Base-by-base conservation (phyloP, 2,329 filamentous ascomycete species). In the Diaporthe nobilis region DNA sequence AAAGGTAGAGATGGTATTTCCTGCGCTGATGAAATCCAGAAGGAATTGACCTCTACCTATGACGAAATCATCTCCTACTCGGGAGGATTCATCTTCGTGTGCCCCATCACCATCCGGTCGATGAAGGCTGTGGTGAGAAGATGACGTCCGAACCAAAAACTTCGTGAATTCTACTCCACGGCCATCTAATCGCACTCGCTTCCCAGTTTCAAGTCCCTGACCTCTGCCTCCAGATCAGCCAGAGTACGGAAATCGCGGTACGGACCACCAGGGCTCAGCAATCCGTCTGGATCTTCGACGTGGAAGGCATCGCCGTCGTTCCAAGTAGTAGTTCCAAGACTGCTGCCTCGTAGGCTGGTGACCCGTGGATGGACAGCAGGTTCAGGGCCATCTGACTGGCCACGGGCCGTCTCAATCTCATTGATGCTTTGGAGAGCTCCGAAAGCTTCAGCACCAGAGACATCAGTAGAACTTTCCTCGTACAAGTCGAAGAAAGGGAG, bases 401-500 rank as follows among this genome's bases (percentile, higher is more conserved):
- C 78, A 15, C 73, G 73, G 37, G 68, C 47, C 42, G 70, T 53
- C n/a, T 80, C 77, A n/a, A 79, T 77, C 65, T 77, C 60, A 34
- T 78, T 77, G 47, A 80, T 58, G 58, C 78, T 80, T 61, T 76
- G 71, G 10, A 80, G 58, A 6, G 20, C 55, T 1, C 22, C 75
- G 53, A 79, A 81, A 20, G 31, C 44, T 25, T 53, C 53, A 12
- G 73, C 49, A 17, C 79, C 79, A 1, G 73, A 60, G 13, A 80
- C 71, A 22, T 44, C 51, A 31, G 73, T 79, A 3, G 78, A 72
- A 8, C 31, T 37, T 49, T 79, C 71, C 63, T 83, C 81, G n/a
- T 71, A 76, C 37, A 83, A 65, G 10, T 80, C 71, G 78, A 82
- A 87, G 81, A 87, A 87, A 1, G 85, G 84, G 1, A 83, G 75